A percentile compares a stretch with the other conserved stretches of the same genome.
Evolutionary conservation across 148 eudicot species (phyloP).

Genomic region (Chenopodium quinoa): DNA sequence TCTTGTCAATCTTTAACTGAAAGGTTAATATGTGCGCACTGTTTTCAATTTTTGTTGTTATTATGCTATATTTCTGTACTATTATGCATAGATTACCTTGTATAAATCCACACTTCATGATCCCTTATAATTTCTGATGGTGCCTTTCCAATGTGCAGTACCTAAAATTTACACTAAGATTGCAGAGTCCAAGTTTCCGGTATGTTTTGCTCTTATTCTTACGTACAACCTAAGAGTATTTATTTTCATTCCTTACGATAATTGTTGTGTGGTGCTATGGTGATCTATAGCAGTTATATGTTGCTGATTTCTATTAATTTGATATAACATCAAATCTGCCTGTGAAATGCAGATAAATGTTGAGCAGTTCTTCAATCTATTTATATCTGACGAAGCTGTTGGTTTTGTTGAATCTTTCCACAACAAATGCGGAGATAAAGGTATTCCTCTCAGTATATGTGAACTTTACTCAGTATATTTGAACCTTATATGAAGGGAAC

Average conservation of each 20-base stretch:
- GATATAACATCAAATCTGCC: neutral
- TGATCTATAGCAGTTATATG: neutral
- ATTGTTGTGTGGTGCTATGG: neutral
- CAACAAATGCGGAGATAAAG: constrained; percentile 77
- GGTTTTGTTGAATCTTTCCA: constrained; percentile 68
- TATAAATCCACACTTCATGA: neutral
- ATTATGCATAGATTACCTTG: neutral
- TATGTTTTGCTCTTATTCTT: constrained; percentile 24
- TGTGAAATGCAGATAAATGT: constrained; percentile 56
- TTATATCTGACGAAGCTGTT: constrained; percentile 64
- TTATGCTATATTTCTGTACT: neutral
- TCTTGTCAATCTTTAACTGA: neutral
- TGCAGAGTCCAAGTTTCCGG: constrained; percentile 83
- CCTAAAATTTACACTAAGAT: constrained; percentile 60
- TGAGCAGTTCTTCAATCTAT: constrained; percentile 73
- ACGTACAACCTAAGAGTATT: neutral
- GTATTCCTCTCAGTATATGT: constrained; percentile 30
- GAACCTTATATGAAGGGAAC: neutral
- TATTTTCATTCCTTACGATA: neutral
- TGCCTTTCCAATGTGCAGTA: constrained; percentile 46
- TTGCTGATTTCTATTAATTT: neutral
- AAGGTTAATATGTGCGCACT: neutral
- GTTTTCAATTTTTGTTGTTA: constrained; percentile 2
- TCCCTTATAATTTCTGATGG: constrained; percentile 1
- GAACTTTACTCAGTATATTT: neutral